Percentiles rank a stretch among this genome's conserved stretches.
Evolutionary conservation across 139 green algal species (phyloP).

Genomic region (Desmodesmus armatus): DNA sequence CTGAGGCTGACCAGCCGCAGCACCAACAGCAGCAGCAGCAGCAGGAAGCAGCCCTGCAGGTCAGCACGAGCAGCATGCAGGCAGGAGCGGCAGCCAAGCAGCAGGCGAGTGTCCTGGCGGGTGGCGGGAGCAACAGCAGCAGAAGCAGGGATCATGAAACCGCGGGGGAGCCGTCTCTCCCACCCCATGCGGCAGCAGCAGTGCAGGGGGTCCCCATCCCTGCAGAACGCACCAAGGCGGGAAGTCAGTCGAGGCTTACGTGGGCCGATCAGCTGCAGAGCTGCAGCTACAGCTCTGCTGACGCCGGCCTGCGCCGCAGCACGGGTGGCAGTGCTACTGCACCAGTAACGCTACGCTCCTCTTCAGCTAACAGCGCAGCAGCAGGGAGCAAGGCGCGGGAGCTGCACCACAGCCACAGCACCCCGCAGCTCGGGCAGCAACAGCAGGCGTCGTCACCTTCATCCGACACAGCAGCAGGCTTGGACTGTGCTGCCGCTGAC

Average conservation of each 20-base stretch:
- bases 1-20: slow-evolving; percentile 3
- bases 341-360: no score
- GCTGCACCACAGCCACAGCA: no score
- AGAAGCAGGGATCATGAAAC: no score
- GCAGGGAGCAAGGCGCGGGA: no score
- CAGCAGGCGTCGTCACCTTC: neutral
- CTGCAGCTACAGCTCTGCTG: neutral
- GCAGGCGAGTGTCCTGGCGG: neutral
- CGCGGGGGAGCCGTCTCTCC: no score
- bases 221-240: no score
- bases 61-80: neutral
- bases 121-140: neutral
- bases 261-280: no score
- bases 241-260: no score
- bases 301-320: neutral
- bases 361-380: no score
- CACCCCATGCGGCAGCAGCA: neutral
- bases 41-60: neutral
- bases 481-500: neutral
- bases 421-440: neutral
- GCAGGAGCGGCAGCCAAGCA: neutral
- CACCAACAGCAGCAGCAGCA: slow-evolving; percentile 3
- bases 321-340: neutral
- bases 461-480: neutral
- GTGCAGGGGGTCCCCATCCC: no score